Base-by-base conservation (phyloP, 176 grass and related monocot genomes). In the Secale cereale region DNA sequence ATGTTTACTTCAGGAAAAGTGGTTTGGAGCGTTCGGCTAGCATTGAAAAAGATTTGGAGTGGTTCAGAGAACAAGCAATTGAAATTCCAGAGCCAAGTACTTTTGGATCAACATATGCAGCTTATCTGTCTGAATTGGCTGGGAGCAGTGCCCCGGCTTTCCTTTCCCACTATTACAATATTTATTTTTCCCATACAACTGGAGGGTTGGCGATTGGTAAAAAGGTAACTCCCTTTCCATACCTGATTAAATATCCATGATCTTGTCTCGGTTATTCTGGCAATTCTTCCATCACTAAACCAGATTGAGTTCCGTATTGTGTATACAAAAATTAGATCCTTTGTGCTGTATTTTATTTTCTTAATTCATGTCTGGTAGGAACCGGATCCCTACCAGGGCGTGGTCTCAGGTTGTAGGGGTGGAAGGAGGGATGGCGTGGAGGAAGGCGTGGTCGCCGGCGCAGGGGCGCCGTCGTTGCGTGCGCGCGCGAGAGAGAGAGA, bases 121-220 rank as follows among this genome's bases (percentile, higher is more conserved):
- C 78, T 77, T 95, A 98, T 91, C 87, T 98, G 59, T 88, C 81
- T 35, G 80, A 90, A 85, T 67, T 98, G 54, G 89, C 92, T 80
- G 89, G 92, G 36, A 93, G 66, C 29, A 95, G 74, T 13, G 78
- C 86, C 48, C 96, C 96, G 52, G 91, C 93, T 6, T 98, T 98
- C 84, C 91, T 98, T 50, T 95, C 91, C n/a, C 93, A 98, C 79
- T 92, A 90, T 84, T 95, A 98, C 87, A 95, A 95, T 80, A 92
- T 98, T n/a, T 98, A 94, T 86, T 98, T 95, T 86, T 86, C 93
- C 20, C 93, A 98, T 80, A 81, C 83, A 75, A 91, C 93, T 79
- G 96, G 96, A 71, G 96, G 96, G 14, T 52, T 94, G 39, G 74
- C 48, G 15, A 89, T 98, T 62, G 96, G 91, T 84, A 82, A 81